Conservation (phyloP, 805 yeast species). For the Candida michaelii region DNA sequence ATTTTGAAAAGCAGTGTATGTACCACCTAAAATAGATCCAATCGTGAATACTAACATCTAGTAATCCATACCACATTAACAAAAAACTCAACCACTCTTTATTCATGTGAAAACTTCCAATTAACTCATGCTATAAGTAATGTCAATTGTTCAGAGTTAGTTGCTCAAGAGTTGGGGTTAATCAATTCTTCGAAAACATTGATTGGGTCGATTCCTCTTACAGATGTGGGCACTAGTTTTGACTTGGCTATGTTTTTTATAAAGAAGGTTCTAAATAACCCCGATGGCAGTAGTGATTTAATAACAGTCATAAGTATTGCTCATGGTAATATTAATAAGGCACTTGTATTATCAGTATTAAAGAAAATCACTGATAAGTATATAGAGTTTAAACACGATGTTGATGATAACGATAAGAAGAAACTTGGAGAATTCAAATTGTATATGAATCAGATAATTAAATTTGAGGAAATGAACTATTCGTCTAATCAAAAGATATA, state of each 20-base stretch:
- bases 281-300: constrained; percentile 47
- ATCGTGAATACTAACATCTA: constrained; percentile 20
- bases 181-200: constrained; percentile 50
- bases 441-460: constrained; percentile 55
- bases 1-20: constrained; percentile 26
- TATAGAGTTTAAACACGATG: constrained; percentile 36
- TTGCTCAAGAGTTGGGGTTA: constrained; percentile 53
- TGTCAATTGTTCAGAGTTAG: constrained; percentile 52
- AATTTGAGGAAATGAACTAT: constrained; percentile 50
- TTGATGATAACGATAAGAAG: constrained; percentile 22
- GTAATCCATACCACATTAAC: constrained; percentile 51
- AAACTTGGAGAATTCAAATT: constrained; percentile 53
- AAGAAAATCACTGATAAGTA: constrained; percentile 54
- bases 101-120: constrained; percentile 52
- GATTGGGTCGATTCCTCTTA: constrained; percentile 37
- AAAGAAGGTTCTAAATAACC: constrained; percentile 42
- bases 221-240: constrained; percentile 28
- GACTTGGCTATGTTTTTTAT: constrained; percentile 46
- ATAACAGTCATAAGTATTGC: constrained; percentile 52
- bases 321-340: constrained; percentile 43
- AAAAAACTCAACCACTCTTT: constrained; percentile 57
- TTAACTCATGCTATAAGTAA: constrained; percentile 41
- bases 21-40: no score
- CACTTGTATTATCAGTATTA: constrained; percentile 46
- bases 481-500: constrained; percentile 32